Percentiles rank a stretch among this genome's conserved stretches.
These are phyloP conservation scores for Micromonas commoda DNA, from an alignment of 139 green algal genomes.

Conservation along the genomic window DNA sequence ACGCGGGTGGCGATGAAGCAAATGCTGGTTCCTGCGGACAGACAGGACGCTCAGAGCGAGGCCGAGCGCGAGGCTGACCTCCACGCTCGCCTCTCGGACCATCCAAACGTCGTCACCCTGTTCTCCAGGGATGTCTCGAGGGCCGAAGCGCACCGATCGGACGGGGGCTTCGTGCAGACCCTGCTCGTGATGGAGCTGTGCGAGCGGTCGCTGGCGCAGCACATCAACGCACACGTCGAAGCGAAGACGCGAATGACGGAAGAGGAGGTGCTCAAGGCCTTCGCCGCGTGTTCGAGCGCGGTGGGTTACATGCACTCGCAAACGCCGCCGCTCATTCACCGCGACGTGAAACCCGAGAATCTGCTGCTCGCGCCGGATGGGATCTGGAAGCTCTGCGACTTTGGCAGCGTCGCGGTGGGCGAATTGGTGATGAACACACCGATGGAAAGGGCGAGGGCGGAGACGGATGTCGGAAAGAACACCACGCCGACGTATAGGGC, in stretches of 20 bases:
- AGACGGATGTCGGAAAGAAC: conserved; percentile 73
- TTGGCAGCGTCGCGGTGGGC: conserved; percentile 62
- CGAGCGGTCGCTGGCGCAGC: background rate
- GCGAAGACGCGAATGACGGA: background rate
- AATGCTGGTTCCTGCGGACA: background rate
- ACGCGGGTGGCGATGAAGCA: background rate
- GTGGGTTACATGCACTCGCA: background rate
- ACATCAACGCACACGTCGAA: background rate
- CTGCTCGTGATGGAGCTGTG: conserved; percentile 6
- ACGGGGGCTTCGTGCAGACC: background rate
- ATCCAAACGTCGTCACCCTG: background rate
- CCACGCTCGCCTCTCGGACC: background rate
- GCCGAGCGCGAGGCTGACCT: background rate
- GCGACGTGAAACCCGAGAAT: conserved; percentile 93
- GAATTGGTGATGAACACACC: conserved; percentile 46
- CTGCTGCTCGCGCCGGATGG: conserved; percentile 63
- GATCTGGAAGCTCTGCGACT: conserved; percentile 90
- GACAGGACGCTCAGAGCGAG: background rate
- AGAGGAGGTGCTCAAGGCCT: background rate
- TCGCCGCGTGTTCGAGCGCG: background rate
- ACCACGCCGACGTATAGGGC: conserved; percentile 89
- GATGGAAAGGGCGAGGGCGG: conserved; percentile 60
- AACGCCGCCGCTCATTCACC: conserved; percentile 52
- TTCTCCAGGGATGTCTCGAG: background rate
- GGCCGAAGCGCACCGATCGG: background rate